Percentiles rank a stretch among this genome's conserved stretches.
phyloP scores from a whole-genome alignment of 768 basidiomycete species.

The Leucosporidium creatinivorum region DNA sequence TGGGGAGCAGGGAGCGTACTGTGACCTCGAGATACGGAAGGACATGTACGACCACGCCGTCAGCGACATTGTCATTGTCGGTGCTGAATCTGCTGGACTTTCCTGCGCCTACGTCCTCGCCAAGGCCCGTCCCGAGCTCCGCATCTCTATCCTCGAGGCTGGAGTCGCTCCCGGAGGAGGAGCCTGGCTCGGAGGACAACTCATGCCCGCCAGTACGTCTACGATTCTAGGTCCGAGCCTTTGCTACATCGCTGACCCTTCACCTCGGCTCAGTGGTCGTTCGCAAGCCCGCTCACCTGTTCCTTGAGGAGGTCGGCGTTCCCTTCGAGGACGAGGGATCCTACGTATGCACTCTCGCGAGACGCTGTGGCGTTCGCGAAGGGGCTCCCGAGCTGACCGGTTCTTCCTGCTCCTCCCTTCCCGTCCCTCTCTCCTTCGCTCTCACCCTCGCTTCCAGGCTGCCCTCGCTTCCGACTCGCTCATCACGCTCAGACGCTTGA shows the following conservation, averaged over 20 bases:
- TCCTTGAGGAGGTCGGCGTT: conserved; percentile 62
- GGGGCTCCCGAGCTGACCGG: too few species aligned
- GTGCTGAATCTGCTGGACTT: conserved; percentile 60
- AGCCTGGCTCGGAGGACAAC: conserved; percentile 5
- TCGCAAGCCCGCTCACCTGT: conserved; percentile 66
- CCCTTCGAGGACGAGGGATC: conserved; percentile 69
- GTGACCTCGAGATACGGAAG: too few species aligned
- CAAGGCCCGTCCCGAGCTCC: conserved; percentile 59
- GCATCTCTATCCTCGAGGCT: conserved; percentile 62
- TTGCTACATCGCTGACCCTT: not conserved
- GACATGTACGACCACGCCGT: conserved; percentile 66
- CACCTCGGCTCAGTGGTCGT: conserved; percentile 55
- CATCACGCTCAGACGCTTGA: too few species aligned
- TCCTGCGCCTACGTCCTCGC: conserved; percentile 69
- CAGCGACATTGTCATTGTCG: conserved; percentile 70
- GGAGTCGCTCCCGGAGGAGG: conserved; percentile 65
- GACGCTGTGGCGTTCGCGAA: too few species aligned
- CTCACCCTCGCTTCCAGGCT: not conserved
- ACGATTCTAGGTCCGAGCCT: too few species aligned
- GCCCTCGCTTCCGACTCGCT: too few species aligned
- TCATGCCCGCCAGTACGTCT: too few species aligned
- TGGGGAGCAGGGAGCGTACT: too few species aligned
- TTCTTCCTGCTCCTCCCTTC: not conserved
- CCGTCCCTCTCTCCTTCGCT: not conserved
- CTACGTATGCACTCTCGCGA: conserved; percentile 48